A percentile compares a stretch with the other conserved stretches of the same genome.
These are phyloP conservation scores for Saccharomycopsis crataegensis DNA, from an alignment of 1,139 yeast genomes.

Conservation along the genomic window DNA sequence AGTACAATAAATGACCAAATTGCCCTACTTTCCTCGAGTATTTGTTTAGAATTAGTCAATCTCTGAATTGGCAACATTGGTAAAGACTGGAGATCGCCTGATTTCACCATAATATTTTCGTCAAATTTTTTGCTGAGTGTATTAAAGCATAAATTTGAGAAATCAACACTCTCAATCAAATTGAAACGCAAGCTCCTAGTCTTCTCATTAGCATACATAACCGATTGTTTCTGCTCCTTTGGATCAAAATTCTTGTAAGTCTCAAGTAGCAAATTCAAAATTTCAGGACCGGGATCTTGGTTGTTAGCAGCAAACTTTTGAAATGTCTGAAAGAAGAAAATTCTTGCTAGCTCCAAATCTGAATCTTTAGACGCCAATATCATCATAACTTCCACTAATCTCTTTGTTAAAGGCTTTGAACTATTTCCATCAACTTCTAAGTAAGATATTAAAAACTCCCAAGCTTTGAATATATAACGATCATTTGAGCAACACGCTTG, in stretches of 20 bases:
- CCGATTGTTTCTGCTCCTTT: slow-evolving; percentile 28
- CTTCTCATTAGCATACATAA: slow-evolving; percentile 36
- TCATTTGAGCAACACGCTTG: slow-evolving; percentile 60
- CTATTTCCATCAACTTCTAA: slow-evolving; percentile 31
- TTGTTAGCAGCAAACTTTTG: slow-evolving; percentile 27
- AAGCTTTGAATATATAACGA: slow-evolving; percentile 43
- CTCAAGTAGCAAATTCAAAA: slow-evolving; percentile 48
- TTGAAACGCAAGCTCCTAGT: slow-evolving; percentile 44
- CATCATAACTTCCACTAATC: slow-evolving; percentile 61
- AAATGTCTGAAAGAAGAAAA: slow-evolving; percentile 46
- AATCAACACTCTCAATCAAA: slow-evolving; percentile 33
- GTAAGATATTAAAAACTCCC: slow-evolving; percentile 72
- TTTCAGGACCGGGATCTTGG: slow-evolving; percentile 32
- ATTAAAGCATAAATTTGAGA: slow-evolving; percentile 22
- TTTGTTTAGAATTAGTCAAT: slow-evolving; percentile 35
- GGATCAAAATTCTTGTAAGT: slow-evolving; percentile 42
- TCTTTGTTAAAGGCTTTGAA: slow-evolving; percentile 39
- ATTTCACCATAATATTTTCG: slow-evolving; percentile 21
- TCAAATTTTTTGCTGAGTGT: slow-evolving; percentile 20
- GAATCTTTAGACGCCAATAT: slow-evolving; percentile 72
- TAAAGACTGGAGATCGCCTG: slow-evolving; percentile 27
- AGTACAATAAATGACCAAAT: slow-evolving; percentile 52
- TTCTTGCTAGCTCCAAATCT: slow-evolving; percentile 68
- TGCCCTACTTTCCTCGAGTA: slow-evolving; percentile 74
- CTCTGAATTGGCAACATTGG: slow-evolving; percentile 63